These are phyloP conservation scores for Meyerozyma guilliermondii DNA, from an alignment of 1,139 yeast species.

Conservation along the genomic window DNA sequence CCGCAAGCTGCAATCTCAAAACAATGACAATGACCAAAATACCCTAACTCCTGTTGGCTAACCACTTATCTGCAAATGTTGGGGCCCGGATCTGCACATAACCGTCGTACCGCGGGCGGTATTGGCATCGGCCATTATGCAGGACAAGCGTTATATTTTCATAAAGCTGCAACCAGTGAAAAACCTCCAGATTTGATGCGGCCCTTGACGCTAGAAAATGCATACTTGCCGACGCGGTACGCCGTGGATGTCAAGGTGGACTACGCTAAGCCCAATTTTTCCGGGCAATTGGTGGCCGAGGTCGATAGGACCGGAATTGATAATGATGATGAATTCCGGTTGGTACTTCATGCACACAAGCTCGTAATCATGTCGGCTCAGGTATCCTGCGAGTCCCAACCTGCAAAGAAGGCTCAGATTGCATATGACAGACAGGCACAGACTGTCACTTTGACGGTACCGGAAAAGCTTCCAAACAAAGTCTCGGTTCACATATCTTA, in stretches of 20 bases:
- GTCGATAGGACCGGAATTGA: slow-evolving; percentile 1
- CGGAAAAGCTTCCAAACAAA: slow-evolving; percentile 1
- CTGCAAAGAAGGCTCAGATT: slow-evolving; percentile 18
- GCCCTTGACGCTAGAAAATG: slow-evolving; percentile 24
- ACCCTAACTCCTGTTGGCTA: background rate
- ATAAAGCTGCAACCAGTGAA: background rate
- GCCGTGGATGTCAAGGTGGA: slow-evolving; percentile 35
- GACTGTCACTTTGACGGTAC: slow-evolving; percentile 19
- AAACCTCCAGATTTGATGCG: background rate
- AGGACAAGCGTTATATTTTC: background rate
- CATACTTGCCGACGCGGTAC: slow-evolving; percentile 40
- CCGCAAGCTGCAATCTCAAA: background rate
- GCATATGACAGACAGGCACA: slow-evolving; percentile 36
- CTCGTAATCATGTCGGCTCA: slow-evolving; percentile 29
- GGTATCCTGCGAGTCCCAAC: slow-evolving; percentile 11
- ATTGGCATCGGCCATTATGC: background rate
- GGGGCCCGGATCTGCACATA: slow-evolving; percentile 1
- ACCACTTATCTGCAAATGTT: slow-evolving; percentile 1
- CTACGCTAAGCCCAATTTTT: slow-evolving; percentile 53
- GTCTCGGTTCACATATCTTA: slow-evolving; percentile 20
- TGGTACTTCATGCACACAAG: slow-evolving; percentile 39
- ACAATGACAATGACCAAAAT: background rate
- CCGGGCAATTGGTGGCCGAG: slow-evolving; percentile 31
- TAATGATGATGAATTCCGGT: slow-evolving; percentile 10
- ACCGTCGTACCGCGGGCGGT: background rate